Evolutionary conservation across 805 yeast genomes (phyloP).

Genomic region (Zygosaccharomyces rouxii): DNA sequence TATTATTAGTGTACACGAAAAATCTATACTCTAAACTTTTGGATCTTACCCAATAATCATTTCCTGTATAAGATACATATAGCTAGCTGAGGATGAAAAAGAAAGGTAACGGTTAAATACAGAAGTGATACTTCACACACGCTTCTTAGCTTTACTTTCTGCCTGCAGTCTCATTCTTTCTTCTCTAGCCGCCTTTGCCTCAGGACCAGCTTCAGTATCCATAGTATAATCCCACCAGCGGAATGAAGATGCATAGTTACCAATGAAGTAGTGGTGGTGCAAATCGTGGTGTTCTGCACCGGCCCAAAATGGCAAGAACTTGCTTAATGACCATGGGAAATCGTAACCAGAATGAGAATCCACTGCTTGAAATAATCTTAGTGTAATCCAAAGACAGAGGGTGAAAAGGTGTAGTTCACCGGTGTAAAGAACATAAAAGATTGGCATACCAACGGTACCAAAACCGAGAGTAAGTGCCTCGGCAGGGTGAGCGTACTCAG

Average conservation of each 20-base stretch:
- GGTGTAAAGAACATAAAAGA: constrained; percentile 72
- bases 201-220: constrained; percentile 86
- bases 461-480: constrained; percentile 88
- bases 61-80: constrained; percentile 1
- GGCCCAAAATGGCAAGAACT: constrained; percentile 93
- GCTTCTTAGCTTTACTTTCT: constrained; percentile 41
- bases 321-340: constrained; percentile 94
- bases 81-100: neutral
- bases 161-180: constrained; percentile 53
- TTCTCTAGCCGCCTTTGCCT: constrained; percentile 73
- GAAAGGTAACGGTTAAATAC: neutral
- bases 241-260: constrained; percentile 91
- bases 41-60: constrained; percentile 1
- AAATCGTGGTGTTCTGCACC: constrained; percentile 98
- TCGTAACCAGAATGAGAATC: constrained; percentile 98
- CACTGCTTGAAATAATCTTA: constrained; percentile 91
- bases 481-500: constrained; percentile 95
- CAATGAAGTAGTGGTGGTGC: constrained; percentile 94
- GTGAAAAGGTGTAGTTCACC: constrained; percentile 82
- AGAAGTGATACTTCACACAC: neutral
- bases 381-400: constrained; percentile 79
- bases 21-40: neutral
- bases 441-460: constrained; percentile 96
- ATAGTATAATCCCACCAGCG: constrained; percentile 92
- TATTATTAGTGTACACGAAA: neutral